phyloP scores from a whole-genome alignment of 2,329 filamentous ascomycete species.

The Cladophialophora exuberans region DNA sequence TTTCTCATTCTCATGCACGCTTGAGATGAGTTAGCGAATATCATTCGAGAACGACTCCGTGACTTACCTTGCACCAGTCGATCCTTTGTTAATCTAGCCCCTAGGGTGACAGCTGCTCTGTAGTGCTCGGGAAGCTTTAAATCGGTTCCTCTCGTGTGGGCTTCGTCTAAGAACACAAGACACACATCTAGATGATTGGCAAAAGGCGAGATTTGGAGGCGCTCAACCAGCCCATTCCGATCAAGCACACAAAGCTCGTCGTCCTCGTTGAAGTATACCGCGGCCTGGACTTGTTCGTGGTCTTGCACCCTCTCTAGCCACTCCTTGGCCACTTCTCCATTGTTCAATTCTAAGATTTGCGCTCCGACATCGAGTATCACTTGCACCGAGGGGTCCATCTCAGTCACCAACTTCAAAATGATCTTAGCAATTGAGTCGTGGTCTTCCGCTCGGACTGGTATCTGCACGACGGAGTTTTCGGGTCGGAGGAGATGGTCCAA shows the following conservation, averaged over 20 bases:
- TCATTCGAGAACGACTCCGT: neutral
- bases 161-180: neutral
- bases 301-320: conserved; percentile 52
- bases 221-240: conserved; percentile 22
- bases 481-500: conserved; percentile 60
- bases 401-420: conserved; percentile 52
- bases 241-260: conserved; percentile 39
- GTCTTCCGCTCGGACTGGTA: conserved; percentile 26
- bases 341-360: conserved; percentile 66
- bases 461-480: conserved; percentile 48
- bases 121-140: neutral
- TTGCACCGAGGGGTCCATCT: conserved; percentile 46
- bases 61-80: neutral
- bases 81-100: neutral
- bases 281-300: conserved; percentile 43
- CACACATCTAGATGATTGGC: neutral
- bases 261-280: conserved; percentile 57
- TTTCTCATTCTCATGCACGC: conserved; percentile 3
- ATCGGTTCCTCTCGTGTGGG: neutral
- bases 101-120: neutral
- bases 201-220: neutral
- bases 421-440: conserved; percentile 40
- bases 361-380: conserved; percentile 74
- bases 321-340: conserved; percentile 54
- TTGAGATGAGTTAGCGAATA: neutral